Percentiles rank a stretch among this genome's conserved stretches.
phyloP scores from a whole-genome alignment of 2,329 filamentous ascomycete genomes.

The Lasiodiplodia hormozganensis region DNA sequence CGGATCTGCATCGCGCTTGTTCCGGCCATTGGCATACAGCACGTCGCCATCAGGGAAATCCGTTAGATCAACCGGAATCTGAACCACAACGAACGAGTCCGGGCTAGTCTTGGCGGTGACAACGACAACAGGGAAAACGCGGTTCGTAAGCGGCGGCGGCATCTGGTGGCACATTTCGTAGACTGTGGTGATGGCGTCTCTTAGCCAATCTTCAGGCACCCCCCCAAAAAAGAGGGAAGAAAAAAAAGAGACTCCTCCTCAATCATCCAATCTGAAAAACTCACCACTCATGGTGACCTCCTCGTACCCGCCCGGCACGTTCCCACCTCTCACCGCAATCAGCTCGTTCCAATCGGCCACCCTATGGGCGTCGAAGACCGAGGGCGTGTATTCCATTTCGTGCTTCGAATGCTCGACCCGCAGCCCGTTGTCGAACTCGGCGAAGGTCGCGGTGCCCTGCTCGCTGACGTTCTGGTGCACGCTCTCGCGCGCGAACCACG shows the following conservation, averaged over 20 bases:
- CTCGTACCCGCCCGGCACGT: slow-evolving; percentile 35
- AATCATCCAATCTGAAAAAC: slow-evolving; percentile 28
- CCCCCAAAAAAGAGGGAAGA: no score
- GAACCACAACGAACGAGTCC: slow-evolving; percentile 42
- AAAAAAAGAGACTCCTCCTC: not conserved
- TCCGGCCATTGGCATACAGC: slow-evolving; percentile 40
- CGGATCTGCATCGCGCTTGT: slow-evolving; percentile 28
- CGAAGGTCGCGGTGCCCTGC: slow-evolving; percentile 65
- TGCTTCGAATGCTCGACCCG: slow-evolving; percentile 64
- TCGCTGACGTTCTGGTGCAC: slow-evolving; percentile 62
- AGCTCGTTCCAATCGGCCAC: slow-evolving; percentile 49
- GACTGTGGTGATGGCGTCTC: slow-evolving; percentile 40
- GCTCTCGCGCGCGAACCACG: slow-evolving; percentile 70
- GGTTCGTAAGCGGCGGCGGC: slow-evolving; percentile 64
- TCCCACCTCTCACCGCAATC: slow-evolving; percentile 33
- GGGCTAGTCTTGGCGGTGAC: slow-evolving; percentile 51
- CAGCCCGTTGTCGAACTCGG: slow-evolving; percentile 67
- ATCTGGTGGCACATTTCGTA: slow-evolving; percentile 73
- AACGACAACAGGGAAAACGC: slow-evolving; percentile 72
- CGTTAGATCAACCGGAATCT: slow-evolving; percentile 45
- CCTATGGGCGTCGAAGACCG: slow-evolving; percentile 57
- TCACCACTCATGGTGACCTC: slow-evolving; percentile 48
- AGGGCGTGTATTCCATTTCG: slow-evolving; percentile 66
- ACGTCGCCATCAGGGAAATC: slow-evolving; percentile 39
- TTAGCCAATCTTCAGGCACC: not conserved